Percentiles rank a stretch among this genome's conserved stretches.
Evolutionary conservation across 78 protist genomes (phyloP).

Genomic region (Mastigamoeba balamuthi): DNA sequence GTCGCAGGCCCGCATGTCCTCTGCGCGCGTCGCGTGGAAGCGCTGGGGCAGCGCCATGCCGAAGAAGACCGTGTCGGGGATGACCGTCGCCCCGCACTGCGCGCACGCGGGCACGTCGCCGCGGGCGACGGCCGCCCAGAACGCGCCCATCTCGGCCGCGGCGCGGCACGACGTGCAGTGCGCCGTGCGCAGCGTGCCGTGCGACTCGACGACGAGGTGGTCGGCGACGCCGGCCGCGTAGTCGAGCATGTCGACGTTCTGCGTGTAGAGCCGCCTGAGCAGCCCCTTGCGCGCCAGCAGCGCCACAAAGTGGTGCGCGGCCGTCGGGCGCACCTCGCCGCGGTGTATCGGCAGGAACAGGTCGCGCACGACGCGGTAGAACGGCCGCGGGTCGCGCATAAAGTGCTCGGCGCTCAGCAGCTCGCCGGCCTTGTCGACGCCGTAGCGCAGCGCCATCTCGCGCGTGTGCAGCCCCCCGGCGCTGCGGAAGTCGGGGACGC

Average conservation of each 20-base stretch:
- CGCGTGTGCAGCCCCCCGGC: no score
- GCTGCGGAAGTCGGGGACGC: not conserved
- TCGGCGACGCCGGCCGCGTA: not conserved
- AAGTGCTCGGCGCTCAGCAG: no score
- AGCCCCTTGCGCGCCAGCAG: not conserved
- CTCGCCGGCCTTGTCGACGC: no score
- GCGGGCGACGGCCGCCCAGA: not conserved
- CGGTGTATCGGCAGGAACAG: not conserved
- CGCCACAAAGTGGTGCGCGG: not conserved
- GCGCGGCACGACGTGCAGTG: not conserved
- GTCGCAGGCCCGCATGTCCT: slow-evolving; percentile 51
- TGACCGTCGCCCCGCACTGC: not conserved
- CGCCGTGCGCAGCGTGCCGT: not conserved
- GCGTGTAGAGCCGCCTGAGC: not conserved
- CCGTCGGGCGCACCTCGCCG: not conserved
- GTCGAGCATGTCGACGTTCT: not conserved
- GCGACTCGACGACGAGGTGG: not conserved
- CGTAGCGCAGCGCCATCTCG: no score
- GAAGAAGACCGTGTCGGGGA: not conserved
- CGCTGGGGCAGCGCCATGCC: not conserved
- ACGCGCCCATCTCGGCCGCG: not conserved
- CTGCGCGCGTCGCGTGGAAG: not conserved
- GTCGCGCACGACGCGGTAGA: no score
- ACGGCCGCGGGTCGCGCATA: no score
- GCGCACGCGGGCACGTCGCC: not conserved